Percentiles rank a stretch among this genome's conserved stretches.
These are phyloP conservation scores for Coemansia sp. DNA, from an alignment of 192 early-diverging fungal genomes.

Conservation along the genomic window DNA sequence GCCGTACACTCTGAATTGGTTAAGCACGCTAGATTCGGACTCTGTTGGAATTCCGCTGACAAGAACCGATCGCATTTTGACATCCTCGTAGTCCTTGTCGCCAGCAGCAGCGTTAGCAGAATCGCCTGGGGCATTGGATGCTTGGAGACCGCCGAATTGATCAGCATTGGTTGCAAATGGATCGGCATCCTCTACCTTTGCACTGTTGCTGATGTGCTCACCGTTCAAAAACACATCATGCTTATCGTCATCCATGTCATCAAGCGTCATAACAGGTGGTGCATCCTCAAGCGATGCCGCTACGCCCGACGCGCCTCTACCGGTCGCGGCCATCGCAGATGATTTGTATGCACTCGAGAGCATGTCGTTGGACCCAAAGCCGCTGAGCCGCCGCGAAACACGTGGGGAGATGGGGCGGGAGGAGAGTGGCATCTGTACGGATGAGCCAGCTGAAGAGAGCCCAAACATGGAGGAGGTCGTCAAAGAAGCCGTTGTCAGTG, in stretches of 20 bases:
- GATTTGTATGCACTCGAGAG: constrained; percentile 44
- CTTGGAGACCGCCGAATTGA: constrained; percentile 6
- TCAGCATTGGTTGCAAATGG: constrained; percentile 12
- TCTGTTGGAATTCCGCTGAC: constrained; percentile 29
- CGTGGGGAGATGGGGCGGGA: constrained; percentile 36
- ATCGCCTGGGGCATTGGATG: not conserved
- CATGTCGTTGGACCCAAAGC: constrained; percentile 56
- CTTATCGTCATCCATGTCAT: constrained; percentile 31
- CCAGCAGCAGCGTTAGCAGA: constrained; percentile 1
- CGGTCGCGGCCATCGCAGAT: constrained; percentile 1
- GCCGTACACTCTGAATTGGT: constrained; percentile 39
- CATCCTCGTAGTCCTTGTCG: constrained; percentile 35
- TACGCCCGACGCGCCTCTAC: constrained; percentile 7
- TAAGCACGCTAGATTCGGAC: constrained; percentile 36
- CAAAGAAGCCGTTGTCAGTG: constrained; percentile 13
- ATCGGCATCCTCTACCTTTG: not conserved
- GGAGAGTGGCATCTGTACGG: constrained; percentile 19
- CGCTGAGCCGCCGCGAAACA: constrained; percentile 42
- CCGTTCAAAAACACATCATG: constrained; percentile 6
- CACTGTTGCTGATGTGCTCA: not conserved
- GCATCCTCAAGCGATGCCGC: constrained; percentile 44
- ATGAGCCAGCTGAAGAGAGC: constrained; percentile 9
- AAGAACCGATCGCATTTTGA: constrained; percentile 38
- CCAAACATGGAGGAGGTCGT: constrained; percentile 12
- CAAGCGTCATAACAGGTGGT: constrained; percentile 43